Evolutionary conservation across 441 rosid species (phyloP), one percentile per base, ranked within the genome.

Genomic region (Pelargonium myrrhifolium): DNA sequence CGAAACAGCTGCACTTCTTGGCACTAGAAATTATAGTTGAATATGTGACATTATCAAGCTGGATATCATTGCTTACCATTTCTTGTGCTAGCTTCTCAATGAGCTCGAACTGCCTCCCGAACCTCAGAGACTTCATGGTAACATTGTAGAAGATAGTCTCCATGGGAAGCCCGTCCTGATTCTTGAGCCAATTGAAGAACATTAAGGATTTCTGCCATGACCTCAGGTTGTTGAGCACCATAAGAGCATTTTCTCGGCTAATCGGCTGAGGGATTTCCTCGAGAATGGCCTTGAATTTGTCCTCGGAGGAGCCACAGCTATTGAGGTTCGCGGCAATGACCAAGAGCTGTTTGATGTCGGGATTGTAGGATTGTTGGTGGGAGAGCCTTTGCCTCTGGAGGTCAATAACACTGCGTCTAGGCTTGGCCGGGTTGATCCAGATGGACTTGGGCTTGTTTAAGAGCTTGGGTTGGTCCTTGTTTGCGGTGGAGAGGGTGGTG

Each of bases 11-110:
- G 64, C 95, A 89, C 73, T 89, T 85, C 68, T 86, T 93, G 8
- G 99, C 99, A 75, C 96, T 82, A 71, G 92, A 80, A 53, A 91
- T 93, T 64, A 93, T 93, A 10, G 99, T 93, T 0, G 99, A 93
- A 76, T 93, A 93, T 10, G 99, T 91, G 65, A 93, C 87, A 75
- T 91, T 93, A 78, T 93, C 96, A 77, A 88, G 97, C 81, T 80
- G 82, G 73, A 91, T 76, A 55, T 72, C 89, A 80, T 83, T 83
- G 47, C 83, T 81, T 69, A 88, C 85, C 99, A 93, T 91, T 69
- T 93, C 92, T 76, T 83, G 73, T 17, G 96, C 96, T 72, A 93
- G 85, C 49, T 84, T 82, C 67, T 93, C 99, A 21, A 87, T 82
- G 28, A 91, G 85, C 66, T 85, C 87, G 76, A 93, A 91, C 80